A percentile compares a stretch with the other conserved stretches of the same genome.
Conservation (phyloP, 345 rosid genomes). For the Raphanus sativus region DNA sequence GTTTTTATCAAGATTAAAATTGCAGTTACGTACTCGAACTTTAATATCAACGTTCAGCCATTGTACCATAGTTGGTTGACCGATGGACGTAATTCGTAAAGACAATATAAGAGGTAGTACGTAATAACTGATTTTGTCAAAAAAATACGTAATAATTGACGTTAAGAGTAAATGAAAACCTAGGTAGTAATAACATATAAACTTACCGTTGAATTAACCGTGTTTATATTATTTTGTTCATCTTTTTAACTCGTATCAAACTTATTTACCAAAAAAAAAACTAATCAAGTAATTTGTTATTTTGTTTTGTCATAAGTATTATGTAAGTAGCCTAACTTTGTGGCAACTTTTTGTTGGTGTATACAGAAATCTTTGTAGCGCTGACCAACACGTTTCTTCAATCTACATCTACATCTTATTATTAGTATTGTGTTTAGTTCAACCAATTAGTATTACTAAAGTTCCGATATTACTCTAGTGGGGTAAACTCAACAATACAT, state of each 20-base stretch:
- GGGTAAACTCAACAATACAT: neutral
- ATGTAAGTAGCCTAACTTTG: conserved; percentile 23
- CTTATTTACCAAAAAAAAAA: neutral
- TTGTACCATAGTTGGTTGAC: neutral
- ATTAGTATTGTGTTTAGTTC: conserved; percentile 3
- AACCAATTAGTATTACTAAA: neutral
- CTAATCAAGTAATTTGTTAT: neutral
- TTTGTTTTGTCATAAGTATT: neutral
- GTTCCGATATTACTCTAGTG: neutral
- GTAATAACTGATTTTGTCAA: neutral
- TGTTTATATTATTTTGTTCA: neutral
- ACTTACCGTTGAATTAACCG: neutral
- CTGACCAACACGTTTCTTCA: neutral
- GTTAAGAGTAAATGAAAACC: neutral
- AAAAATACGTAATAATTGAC: neutral
- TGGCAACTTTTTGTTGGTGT: neutral
- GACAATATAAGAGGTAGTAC: too few species aligned
- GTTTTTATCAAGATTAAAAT: neutral
- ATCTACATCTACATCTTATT: neutral
- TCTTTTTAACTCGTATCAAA: neutral
- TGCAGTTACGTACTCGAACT: neutral
- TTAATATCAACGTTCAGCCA: neutral
- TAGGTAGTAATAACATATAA: too few species aligned
- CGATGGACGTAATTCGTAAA: neutral
- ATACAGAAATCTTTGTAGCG: neutral